Base-by-base conservation (phyloP, 1,284 basidiomycete genomes). In the Caloboletus inedulis region DNA sequence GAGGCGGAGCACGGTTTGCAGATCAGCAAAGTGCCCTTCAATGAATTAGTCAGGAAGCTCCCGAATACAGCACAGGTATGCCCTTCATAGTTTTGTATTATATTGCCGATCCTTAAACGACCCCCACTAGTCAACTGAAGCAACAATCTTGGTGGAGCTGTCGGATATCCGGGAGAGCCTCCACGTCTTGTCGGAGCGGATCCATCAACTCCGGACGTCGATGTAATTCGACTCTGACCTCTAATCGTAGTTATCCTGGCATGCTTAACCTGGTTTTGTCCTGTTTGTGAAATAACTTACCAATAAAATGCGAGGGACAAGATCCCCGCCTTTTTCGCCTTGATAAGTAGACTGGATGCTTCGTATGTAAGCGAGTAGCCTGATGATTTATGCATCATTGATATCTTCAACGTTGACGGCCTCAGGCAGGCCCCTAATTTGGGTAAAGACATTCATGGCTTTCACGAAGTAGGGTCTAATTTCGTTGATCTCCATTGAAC, bases 401-500 rank as follows among this genome's bases (percentile, higher is more conserved):
- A 16, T 21, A 13, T 57, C 35, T 37, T 53, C n/a, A 7, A 54
- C 56, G 18, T 48, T 42, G 19, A 19, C 23, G 7, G 37, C n/a
- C 6, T 59, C 54, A 10, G 71, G 63, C 31, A 73, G 70, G 43
- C 71, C 69, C 18, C 66, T 70, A 6, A 81, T 65, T 48, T 77
- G 74, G 13, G 74, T 76, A 39, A 73, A 65, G 50, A 90, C 74
- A 47, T 81, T 78, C 89, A 94, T 94, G 1, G 89, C 82, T 62
- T 85, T 85, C 47, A 91, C 77, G 61, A 96, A 91, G 76, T 94
- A 91, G 2, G 93, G 91, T 45, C 91, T 81, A 58, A 96, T 86
- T 70, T 96, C 94, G 71, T 91, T 91, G 71, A 97, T 86, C 69
- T 97, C 94, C 82, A 95, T 86, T 0, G 91, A 85, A 52, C 87